Evolutionary conservation across 1,284 basidiomycete genomes (phyloP), one percentile per base, ranked within the genome.

Genomic region (Irpex lacteus): DNA sequence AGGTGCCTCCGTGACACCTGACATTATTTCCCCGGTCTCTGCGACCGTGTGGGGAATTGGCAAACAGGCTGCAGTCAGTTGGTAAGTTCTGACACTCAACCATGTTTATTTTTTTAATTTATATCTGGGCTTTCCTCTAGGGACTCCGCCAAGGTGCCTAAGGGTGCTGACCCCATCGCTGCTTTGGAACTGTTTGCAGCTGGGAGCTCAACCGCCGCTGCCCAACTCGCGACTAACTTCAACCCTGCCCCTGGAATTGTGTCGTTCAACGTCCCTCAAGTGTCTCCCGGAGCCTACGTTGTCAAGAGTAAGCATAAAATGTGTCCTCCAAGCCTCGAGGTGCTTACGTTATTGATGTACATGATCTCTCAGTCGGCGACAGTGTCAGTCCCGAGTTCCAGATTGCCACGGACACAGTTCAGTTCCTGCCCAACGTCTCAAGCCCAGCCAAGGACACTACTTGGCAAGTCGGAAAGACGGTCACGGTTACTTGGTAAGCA

Each of bases 111-210:
- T 13, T 5, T 59, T 26, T 21, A 19, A 19, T 21, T 6, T n/a
- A 15, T 19, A 34, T n/a, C 15, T 18, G 34, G 19, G 50, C 34
- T 54, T 11, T 2, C 32, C 13, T 36, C 5, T 19, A 62, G 56
- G 61, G 61, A 62, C 44, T 32, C 56, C 8, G 15, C 55, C n/a
- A 58, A 62, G 47, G 55, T 62, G n/a, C 61, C 61, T n/a, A 58
- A 62, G n/a, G 44, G 40, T 36, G 44, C 44, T 13, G 61, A 32
- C 9, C 57, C 57, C 54, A 44, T 62, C 40, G 54, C 15, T 19
- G 19, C 54, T 15, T 40, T 62, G 36, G 54, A 44, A n/a, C 54
- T 62, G 40, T 62, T 57, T 50, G 47, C 34, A 32, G 37, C 50
- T 15, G 52, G 36, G 18, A 32, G 38, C 60, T n/a, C 57, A 3